These are phyloP conservation scores for Goffeauzyma gilvescens DNA, from an alignment of 768 basidiomycete genomes.

Conservation along the genomic window DNA sequence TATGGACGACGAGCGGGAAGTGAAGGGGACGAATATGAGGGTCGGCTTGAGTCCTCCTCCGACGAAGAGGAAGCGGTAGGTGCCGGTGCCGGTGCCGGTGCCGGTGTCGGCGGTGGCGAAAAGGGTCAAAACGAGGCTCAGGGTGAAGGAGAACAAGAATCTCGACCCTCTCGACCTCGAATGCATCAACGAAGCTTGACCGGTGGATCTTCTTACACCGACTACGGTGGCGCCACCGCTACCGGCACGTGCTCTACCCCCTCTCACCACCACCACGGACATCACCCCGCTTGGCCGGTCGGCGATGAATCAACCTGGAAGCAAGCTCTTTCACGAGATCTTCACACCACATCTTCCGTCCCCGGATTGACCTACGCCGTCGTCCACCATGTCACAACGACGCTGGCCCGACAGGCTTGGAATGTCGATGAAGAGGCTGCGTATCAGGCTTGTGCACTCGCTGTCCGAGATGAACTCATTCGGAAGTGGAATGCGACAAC, in stretches of 20 bases:
- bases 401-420: slow-evolving; percentile 74
- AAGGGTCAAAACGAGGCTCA: too few species aligned
- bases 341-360: slow-evolving; percentile 23
- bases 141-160: too few species aligned
- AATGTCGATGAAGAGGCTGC: slow-evolving; percentile 60
- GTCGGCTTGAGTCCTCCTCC: too few species aligned
- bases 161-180: slow-evolving; percentile 5
- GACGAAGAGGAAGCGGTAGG: too few species aligned
- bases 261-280: slow-evolving; percentile 7
- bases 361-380: too few species aligned
- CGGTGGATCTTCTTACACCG: neutral
- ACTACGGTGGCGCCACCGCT: neutral
- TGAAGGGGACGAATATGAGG: too few species aligned
- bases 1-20: too few species aligned
- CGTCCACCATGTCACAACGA: slow-evolving; percentile 36
- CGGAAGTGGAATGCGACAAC: slow-evolving; percentile 63
- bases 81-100: too few species aligned
- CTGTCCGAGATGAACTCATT: slow-evolving; percentile 70
- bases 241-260: neutral
- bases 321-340: slow-evolving; percentile 21
- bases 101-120: too few species aligned
- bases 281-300: slow-evolving; percentile 28
- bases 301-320: slow-evolving; percentile 33
- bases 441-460: slow-evolving; percentile 77
- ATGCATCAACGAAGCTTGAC: slow-evolving; percentile 14